A percentile compares a stretch with the other conserved stretches of the same genome.
Conservation (phyloP, 371 early-diverging fungal genomes). For the Thermomucor indicae-seudaticae region DNA sequence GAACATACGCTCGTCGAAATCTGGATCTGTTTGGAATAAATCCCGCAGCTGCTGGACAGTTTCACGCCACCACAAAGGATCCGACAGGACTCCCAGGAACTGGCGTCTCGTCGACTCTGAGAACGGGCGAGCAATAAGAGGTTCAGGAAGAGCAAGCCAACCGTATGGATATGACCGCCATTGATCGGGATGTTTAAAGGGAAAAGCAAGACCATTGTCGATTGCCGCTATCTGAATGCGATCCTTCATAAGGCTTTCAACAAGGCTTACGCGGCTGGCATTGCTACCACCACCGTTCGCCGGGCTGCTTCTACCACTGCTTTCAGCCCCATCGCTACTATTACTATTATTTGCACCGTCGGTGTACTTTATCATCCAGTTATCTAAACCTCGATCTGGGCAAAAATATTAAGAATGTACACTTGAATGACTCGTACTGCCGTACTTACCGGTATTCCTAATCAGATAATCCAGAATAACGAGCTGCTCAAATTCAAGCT, state of each 20-base stretch:
- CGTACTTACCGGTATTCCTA: conserved; percentile 74
- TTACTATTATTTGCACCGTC: conserved; percentile 29
- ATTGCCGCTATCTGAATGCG: conserved; percentile 78
- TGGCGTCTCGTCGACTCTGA: conserved; percentile 60
- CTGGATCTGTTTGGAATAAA: conserved; percentile 66
- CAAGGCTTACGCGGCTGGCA: conserved; percentile 17
- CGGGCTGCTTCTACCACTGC: conserved; percentile 17
- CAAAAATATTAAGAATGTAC: too few relatives aligned
- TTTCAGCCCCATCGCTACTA: conserved; percentile 17
- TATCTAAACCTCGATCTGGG: conserved; percentile 80
- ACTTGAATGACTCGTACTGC: background rate
- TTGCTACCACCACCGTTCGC: too few relatives aligned
- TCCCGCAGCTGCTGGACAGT: conserved; percentile 62
- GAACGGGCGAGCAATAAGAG: conserved; percentile 61
- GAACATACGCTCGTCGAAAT: conserved; percentile 82
- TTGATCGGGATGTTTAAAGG: conserved; percentile 89
- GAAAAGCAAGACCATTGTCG: conserved; percentile 92
- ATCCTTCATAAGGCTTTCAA: conserved; percentile 5
- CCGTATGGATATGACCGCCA: conserved; percentile 90
- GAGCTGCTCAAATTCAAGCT: conserved; percentile 78
- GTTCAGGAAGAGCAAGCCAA: conserved; percentile 73
- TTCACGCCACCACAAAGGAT: conserved; percentile 77
- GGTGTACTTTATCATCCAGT: conserved; percentile 85
- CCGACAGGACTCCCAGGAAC: conserved; percentile 65
- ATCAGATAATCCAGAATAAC: conserved; percentile 86